phyloP scores from a whole-genome alignment of 805 yeast species.

The Ogataea haglerorum region DNA sequence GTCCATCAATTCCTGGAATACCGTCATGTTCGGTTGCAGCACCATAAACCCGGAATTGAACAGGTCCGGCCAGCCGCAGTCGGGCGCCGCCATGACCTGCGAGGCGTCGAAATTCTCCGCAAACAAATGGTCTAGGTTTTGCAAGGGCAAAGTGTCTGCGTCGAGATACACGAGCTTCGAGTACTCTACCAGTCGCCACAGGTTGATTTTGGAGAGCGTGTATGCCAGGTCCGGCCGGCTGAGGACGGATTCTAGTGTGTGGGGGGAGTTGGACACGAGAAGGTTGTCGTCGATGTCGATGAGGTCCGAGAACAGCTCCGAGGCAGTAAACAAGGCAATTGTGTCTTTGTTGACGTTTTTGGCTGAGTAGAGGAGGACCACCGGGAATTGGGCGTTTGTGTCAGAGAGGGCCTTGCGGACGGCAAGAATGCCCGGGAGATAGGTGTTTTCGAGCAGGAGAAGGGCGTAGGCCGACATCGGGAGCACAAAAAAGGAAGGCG shows the following conservation, averaged over 20 bases:
- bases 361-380: conserved; percentile 25
- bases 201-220: conserved; percentile 52
- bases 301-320: conserved; percentile 17
- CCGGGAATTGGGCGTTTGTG: conserved; percentile 18
- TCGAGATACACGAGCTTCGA: conserved; percentile 59
- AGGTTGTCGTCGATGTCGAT: conserved; percentile 25
- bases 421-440: conserved; percentile 37
- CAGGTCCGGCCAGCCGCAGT: conserved; percentile 89
- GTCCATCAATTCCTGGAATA: conserved; percentile 39
- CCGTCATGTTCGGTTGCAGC: conserved; percentile 46
- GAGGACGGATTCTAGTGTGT: conserved; percentile 20
- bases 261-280: conserved; percentile 18
- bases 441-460: conserved; percentile 32
- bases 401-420: conserved; percentile 28
- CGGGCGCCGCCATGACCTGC: conserved; percentile 60
- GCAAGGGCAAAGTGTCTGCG: conserved; percentile 49
- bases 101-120: conserved; percentile 20
- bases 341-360: conserved; percentile 14
- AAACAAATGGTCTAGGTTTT: conserved; percentile 32
- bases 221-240: conserved; percentile 30
- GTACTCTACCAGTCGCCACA: conserved; percentile 45
- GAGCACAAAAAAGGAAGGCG: conserved; percentile 6
- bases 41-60: conserved; percentile 79
- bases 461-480: conserved; percentile 29
- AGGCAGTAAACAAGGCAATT: conserved; percentile 9